A percentile compares a stretch with the other conserved stretches of the same genome.
phyloP scores from a whole-genome alignment of 169 alveolate genomes.

The Eimeria maxima region DNA sequence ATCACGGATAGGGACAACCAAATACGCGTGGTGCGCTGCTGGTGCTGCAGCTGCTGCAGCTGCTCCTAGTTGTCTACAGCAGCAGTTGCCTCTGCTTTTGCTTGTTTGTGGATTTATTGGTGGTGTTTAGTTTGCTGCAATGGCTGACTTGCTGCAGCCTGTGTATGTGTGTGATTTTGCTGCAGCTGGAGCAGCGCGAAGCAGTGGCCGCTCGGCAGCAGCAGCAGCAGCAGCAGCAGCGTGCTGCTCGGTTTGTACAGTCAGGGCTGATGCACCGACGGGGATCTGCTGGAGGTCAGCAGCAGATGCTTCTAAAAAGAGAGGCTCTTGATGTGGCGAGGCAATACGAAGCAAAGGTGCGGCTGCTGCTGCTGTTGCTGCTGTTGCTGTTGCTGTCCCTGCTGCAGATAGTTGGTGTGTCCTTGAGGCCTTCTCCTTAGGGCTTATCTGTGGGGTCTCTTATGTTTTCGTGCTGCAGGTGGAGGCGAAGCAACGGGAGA shows the following conservation, averaged over 20 bases:
- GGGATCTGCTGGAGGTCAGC: slow-evolving; percentile 35
- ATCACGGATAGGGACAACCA: slow-evolving; percentile 19
- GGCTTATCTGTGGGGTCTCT: background rate
- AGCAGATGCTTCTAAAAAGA: slow-evolving; percentile 49
- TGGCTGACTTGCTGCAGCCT: background rate
- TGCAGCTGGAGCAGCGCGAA: slow-evolving; percentile 63
- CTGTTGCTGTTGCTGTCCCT: slow-evolving; percentile 66
- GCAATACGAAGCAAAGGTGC: slow-evolving; percentile 72
- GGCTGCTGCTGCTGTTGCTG: slow-evolving; percentile 66
- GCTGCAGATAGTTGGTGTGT: background rate
- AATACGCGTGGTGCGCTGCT: slow-evolving; percentile 2
- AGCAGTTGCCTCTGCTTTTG: background rate
- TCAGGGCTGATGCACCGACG: slow-evolving; percentile 8
- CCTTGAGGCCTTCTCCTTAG: background rate
- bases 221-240: slow-evolving; percentile 76
- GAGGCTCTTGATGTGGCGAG: slow-evolving; percentile 54
- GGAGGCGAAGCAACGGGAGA: slow-evolving; percentile 70
- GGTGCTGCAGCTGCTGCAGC: slow-evolving; percentile 16
- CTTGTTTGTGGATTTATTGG: background rate
- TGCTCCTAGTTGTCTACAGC: background rate
- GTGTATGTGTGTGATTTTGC: slow-evolving; percentile 6
- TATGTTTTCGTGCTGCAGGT: slow-evolving; percentile 47
- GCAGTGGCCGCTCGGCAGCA: slow-evolving; percentile 68
- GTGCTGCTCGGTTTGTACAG: slow-evolving; percentile 27
- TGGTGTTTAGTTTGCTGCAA: background rate